Percentiles rank a stretch among this genome's conserved stretches.
These are phyloP conservation scores for Didymellaceae sp. DNA, from an alignment of 2,329 filamentous ascomycete species.

Conservation along the genomic window DNA sequence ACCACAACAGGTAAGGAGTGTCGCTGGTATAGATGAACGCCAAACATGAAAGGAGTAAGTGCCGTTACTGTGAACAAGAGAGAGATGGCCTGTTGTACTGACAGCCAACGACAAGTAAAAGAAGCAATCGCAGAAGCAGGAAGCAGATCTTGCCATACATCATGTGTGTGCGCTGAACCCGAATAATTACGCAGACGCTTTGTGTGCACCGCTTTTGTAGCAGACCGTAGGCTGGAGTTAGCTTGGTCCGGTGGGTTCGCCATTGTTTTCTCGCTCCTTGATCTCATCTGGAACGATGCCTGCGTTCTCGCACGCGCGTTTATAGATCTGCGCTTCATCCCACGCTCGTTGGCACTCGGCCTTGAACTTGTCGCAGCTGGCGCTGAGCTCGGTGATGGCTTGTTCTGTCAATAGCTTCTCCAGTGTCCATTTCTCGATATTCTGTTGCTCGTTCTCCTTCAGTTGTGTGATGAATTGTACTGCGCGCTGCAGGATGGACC, in stretches of 20 bases:
- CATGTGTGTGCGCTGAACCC: background rate
- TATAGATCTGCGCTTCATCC: slow-evolving; percentile 80
- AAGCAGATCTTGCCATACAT: background rate
- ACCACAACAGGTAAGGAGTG: slow-evolving; percentile 28
- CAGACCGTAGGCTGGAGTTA: slow-evolving; percentile 12
- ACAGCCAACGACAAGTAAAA: slow-evolving; percentile 8
- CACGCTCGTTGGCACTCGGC: slow-evolving; percentile 78
- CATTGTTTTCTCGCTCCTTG: slow-evolving; percentile 49
- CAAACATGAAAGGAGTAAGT: slow-evolving; percentile 15
- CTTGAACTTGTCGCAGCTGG: slow-evolving; percentile 87
- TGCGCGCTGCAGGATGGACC: slow-evolving; percentile 90
- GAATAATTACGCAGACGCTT: background rate
- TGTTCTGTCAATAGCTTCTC: slow-evolving; percentile 91
- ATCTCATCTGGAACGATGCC: slow-evolving; percentile 50
- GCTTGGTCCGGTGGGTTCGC: slow-evolving; percentile 46
- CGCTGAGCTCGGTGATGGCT: slow-evolving; percentile 84
- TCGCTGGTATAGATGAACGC: slow-evolving; percentile 31
- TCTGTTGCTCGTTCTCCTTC: slow-evolving; percentile 91
- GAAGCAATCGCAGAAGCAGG: background rate
- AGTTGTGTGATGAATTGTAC: slow-evolving; percentile 94
- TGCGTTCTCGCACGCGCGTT: slow-evolving; percentile 56
- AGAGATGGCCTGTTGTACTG: slow-evolving; percentile 5
- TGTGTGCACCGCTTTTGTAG: background rate
- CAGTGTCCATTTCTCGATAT: slow-evolving; percentile 92
- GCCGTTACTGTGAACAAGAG: slow-evolving; percentile 3